phyloP scores from a whole-genome alignment of 164 flowering plant genomes.

The Piper longum region DNA sequence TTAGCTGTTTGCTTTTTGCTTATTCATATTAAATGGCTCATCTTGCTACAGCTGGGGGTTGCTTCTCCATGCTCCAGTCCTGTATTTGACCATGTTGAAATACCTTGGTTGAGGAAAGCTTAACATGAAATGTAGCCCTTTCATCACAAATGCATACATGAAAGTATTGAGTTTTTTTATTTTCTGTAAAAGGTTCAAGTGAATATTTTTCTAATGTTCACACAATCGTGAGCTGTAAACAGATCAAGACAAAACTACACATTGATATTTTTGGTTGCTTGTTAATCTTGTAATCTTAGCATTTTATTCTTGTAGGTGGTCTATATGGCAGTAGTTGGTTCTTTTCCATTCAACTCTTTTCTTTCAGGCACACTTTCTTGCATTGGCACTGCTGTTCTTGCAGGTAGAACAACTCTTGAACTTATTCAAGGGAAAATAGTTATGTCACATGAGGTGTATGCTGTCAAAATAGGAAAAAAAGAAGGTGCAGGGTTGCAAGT shows the following conservation, averaged over 20 bases:
- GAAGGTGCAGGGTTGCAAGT: too few relatives aligned
- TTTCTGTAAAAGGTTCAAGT: background rate
- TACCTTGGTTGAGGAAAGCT: too few relatives aligned
- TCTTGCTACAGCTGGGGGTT: too few relatives aligned
- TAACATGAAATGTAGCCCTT: too few relatives aligned
- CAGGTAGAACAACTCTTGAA: slow-evolving; percentile 30
- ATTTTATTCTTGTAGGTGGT: slow-evolving; percentile 41
- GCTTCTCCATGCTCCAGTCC: too few relatives aligned
- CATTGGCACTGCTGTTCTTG: slow-evolving; percentile 93
- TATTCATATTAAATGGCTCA: too few relatives aligned
- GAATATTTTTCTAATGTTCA: background rate
- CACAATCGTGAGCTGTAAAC: background rate
- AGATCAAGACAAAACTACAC: background rate
- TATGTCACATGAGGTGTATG: too few relatives aligned
- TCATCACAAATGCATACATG: background rate
- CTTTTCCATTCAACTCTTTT: slow-evolving; percentile 97
- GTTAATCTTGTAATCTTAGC: background rate
- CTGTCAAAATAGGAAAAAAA: too few relatives aligned
- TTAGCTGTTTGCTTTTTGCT: too few relatives aligned
- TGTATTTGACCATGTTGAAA: too few relatives aligned
- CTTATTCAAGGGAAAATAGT: background rate
- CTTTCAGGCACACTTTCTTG: slow-evolving; percentile 95
- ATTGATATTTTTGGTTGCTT: background rate
- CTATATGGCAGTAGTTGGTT: slow-evolving; percentile 94
- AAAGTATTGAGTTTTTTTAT: background rate